Conservation (phyloP, 495 filamentous ascomycete species). For the Lineolata rhizophorae region DNA sequence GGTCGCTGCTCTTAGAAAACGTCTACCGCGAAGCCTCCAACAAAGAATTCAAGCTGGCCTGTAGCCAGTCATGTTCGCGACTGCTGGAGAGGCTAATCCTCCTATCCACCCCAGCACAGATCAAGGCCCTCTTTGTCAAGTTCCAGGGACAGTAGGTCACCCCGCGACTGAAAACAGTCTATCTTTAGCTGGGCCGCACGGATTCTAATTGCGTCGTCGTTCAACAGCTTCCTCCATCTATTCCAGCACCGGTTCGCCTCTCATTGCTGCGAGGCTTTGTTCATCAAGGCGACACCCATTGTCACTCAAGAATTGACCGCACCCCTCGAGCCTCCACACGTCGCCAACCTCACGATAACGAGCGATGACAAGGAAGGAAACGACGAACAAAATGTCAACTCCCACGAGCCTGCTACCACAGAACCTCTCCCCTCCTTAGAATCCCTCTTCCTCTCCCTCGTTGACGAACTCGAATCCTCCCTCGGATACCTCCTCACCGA, state of each 20-base stretch:
- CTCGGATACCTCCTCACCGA: conserved; percentile 72
- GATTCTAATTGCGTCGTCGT: background rate
- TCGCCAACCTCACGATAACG: conserved; percentile 12
- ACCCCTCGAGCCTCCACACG: conserved; percentile 21
- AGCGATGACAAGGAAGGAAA: background rate
- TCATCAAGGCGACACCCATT: conserved; percentile 55
- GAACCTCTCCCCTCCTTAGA: conserved; percentile 42
- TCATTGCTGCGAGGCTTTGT: conserved; percentile 90
- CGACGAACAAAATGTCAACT: conserved; percentile 10
- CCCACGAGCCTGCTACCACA: conserved; percentile 18
- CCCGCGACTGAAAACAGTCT: background rate
- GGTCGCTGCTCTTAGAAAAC: conserved; percentile 57
- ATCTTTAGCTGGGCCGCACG: background rate
- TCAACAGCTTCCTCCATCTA: conserved; percentile 59
- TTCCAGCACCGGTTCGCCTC: conserved; percentile 89
- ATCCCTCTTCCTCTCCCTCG: conserved; percentile 55
- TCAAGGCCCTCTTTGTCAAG: conserved; percentile 63
- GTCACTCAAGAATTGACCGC: conserved; percentile 49
- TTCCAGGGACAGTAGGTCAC: conserved; percentile 55
- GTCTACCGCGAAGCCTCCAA: conserved; percentile 69
- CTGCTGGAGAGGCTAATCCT: conserved; percentile 80
- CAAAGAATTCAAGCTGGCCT: conserved; percentile 89
- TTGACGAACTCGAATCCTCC: conserved; percentile 66
- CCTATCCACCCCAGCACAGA: conserved; percentile 54
- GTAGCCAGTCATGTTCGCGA: conserved; percentile 82